Conservation (phyloP, 2,329 filamentous ascomycete genomes). For the Colletotrichum sansevieriae region DNA sequence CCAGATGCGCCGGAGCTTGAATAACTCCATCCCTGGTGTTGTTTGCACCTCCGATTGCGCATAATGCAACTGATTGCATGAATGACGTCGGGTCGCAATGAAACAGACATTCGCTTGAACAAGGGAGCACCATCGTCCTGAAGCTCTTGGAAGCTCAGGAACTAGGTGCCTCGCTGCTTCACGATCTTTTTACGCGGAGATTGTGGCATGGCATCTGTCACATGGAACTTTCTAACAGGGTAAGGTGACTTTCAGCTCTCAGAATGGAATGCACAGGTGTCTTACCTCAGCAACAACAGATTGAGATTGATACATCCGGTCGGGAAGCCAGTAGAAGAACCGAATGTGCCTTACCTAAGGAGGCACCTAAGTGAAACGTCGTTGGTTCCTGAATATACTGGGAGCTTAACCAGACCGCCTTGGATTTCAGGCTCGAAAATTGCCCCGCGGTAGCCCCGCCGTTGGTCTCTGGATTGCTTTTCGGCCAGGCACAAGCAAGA, state of each 20-base stretch:
- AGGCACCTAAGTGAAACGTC: too few species aligned
- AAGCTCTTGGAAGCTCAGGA: conserved; percentile 10
- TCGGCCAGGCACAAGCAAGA: conserved; percentile 34
- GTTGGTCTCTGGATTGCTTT: conserved; percentile 19
- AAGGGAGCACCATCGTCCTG: conserved; percentile 14
- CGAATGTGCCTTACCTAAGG: too few species aligned
- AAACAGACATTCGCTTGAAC: conserved; percentile 17
- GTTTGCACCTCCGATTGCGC: not conserved
- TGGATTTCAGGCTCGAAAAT: conserved; percentile 18
- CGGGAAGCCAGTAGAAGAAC: too few species aligned
- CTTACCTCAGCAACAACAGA: too few species aligned
- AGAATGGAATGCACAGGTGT: too few species aligned
- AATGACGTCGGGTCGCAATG: conserved; percentile 21
- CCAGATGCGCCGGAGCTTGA: conserved; percentile 22
- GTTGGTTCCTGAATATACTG: not conserved
- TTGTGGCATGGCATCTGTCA: conserved; percentile 10
- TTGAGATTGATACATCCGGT: too few species aligned
- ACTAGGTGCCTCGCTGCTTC: not conserved
- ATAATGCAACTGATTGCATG: conserved; percentile 11
- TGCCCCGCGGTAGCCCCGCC: conserved; percentile 42
- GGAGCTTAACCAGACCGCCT: not conserved
- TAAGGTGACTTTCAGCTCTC: not conserved
- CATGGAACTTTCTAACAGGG: conserved; percentile 10
- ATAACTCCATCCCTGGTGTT: conserved; percentile 15
- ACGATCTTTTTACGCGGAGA: not conserved